Evolutionary conservation across 768 basidiomycete species (phyloP).

Genomic region (Russula ochroleuca): DNA sequence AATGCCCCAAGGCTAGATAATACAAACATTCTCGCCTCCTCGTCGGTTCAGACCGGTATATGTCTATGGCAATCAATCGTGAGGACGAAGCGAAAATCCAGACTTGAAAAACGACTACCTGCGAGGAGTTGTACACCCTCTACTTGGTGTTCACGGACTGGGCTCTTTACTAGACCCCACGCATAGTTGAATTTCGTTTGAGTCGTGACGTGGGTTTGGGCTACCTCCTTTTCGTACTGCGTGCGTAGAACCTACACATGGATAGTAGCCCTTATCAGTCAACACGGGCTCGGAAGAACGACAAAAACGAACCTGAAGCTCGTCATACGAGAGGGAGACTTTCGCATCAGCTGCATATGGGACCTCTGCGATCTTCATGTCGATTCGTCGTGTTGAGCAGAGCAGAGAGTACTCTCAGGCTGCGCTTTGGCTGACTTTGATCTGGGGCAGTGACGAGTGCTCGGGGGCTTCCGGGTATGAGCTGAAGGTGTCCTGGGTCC

Average conservation of each 20-base stretch:
- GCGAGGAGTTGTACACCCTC: conserved; percentile 90
- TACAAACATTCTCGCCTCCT: conserved; percentile 93
- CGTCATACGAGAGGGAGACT: conserved; percentile 81
- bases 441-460: conserved; percentile 3
- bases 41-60: conserved; percentile 83
- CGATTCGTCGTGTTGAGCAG: neutral
- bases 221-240: conserved; percentile 87
- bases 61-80: conserved; percentile 48
- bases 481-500: conserved; percentile 13
- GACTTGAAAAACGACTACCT: conserved; percentile 45
- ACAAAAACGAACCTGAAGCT: conserved; percentile 63
- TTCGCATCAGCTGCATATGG: conserved; percentile 96
- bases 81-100: neutral
- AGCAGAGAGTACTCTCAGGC: neutral
- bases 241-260: conserved; percentile 65
- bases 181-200: conserved; percentile 98
- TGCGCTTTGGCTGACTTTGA: neutral
- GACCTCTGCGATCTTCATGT: conserved; percentile 67
- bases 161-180: conserved; percentile 95
- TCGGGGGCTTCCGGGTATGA: neutral
- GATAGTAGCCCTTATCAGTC: neutral
- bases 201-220: conserved; percentile 77
- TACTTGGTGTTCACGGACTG: conserved; percentile 75
- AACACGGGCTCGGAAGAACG: neutral
- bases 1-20: conserved; percentile 93